Base-by-base conservation (phyloP, 2,329 filamentous ascomycete genomes). In the Trichoderma sp. region DNA sequence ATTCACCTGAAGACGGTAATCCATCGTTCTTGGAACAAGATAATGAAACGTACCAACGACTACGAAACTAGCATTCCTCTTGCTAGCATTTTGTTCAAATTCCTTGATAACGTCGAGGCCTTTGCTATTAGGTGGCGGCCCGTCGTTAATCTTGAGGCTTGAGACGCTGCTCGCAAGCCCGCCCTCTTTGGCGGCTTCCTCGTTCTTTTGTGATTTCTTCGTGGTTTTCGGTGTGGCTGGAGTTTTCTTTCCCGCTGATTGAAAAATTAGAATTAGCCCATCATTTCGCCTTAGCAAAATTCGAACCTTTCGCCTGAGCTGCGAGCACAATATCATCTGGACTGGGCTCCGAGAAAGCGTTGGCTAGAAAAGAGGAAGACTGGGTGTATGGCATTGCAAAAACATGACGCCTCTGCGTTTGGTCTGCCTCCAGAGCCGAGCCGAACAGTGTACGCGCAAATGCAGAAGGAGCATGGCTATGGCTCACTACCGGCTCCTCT, bases 231-330 rank as follows among this genome's bases (percentile, higher is more conserved):
- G 34, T 1, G 79, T 71, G 21, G 73, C 76, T 66, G 81, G 80
- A 69, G 80, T 80, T 73, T 85, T 86, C 64, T 85, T 85, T 66
- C 85, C 85, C 74, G 86, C 85, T 88, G 81, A 72, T 78, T 68
- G 46, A 76, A 76, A 76, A 73, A 84, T 87, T 83, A 87, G 85
- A 83, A 84, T 82, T 80, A 80, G 81, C 77, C 79, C 80, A 80
- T 81, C 79, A 82, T 74, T 81, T 81, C 78, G 80, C 81, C 78
- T 80, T 85, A 76, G 81, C 79, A 79, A 83, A 83, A 77, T 82
- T 86, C 89, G 89, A 92, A 93, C 91, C 91, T 93, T 94, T 91
- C 81, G 90, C 90, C 84, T 97, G 95, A 74, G 94, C 95, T 79
- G 90, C 89, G 71, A 93, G 85, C 75, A 97, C 92, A 76, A 96